Base-by-base conservation (phyloP, 2,329 filamentous ascomycete species). In the Biscogniauxia sp. region DNA sequence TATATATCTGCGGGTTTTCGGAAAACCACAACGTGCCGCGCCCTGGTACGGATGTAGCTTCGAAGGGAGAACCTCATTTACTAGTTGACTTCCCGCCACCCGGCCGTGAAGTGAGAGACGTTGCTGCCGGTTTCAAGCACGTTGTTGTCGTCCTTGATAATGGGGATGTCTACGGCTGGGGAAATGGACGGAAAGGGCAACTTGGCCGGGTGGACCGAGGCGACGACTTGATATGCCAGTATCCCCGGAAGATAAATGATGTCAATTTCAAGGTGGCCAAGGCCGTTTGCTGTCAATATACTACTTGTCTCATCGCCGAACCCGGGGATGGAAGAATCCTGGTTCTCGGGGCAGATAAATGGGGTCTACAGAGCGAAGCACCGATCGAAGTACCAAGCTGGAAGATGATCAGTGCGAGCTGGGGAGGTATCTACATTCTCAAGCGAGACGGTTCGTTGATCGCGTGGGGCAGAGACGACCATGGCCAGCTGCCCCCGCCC, bases 121-220 rank as follows among this genome's bases (percentile, higher is more conserved):
- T 97, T 25, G 80, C 88, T 1, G 89, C 91, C 11, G 87, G 90
- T 32, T 90, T 96, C 80, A 87, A 86, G 20, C 95, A 99, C 72
- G 86, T 87, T 0, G 84, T 96, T 17, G 86, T 80, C 1, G 84
- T 97, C 0, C 76, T 96, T 3, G 84, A 83, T 51, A 89, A 90
- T 71, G 94, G 93, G 0, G 82, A 90, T 17, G 88, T 88, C 1
- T 96, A 90, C 72, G 93, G 92, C 2, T 98, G 94, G 94, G 95
- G 95, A 0, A 91, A 87, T 68, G 89, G 90, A 15, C 84, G 92
- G 23, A 95, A 97, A 72, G 91, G 91, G 0, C 94, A 99, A 73
- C 77, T 96, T 0, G 93, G 93, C 0, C 75, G 79, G 15, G n/a
- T 68, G 20, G 61, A 61, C 9, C 60, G 64, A 17, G 53, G 52